Evolutionary conservation across 2,329 filamentous ascomycete species (phyloP), one percentile per base, ranked within the genome.

Genomic region (Hyphodiscus sp.): DNA sequence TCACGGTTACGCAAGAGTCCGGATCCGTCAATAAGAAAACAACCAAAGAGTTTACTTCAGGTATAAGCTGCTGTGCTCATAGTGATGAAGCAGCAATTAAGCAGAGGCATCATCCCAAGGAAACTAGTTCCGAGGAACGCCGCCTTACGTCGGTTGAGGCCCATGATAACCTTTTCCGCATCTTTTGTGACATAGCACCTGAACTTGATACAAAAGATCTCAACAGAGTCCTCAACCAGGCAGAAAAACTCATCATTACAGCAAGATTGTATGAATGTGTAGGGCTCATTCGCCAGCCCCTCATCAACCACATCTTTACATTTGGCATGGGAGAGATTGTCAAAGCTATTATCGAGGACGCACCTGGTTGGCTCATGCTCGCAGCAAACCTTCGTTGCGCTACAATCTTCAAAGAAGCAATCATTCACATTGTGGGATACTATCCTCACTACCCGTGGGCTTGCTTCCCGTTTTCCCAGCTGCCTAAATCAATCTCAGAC

Each of bases 341-440:
- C 18, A 42, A 45, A 20, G 56, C 55, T 1, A 56, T 67, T 16
- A 30, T 44, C 3, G 2, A 30, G 9, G 55, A 65, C 19, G 58
- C 63, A 5, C 49, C 54, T 6, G 55, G 54, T 13, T 66, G 63
- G 55, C 51, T 67, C 16, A n/a, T 50, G 0, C 26, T 65, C 0
- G 49, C 61, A 10, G 7, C 50, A 1, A 20, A 51, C 1, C 50
- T 67, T 2, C 18, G 59, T 43, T 59, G 53, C 18, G 19, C 47
- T 1, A 42, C 41, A 1, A 65, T 66, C 13, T 65, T 65, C 42
- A 57, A 51, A 20, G 63, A 65, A 50, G 57, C 59, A 6, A 43
- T 63, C 1, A 53, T 65, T 4, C 65, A 66, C 18, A 55, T 65
- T 19, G 59, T 64, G 1, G 63, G 60, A 7, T 52, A 44, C n/a